Base-by-base conservation (phyloP, 2,329 filamentous ascomycete species). In the Aspergillus melleus region DNA sequence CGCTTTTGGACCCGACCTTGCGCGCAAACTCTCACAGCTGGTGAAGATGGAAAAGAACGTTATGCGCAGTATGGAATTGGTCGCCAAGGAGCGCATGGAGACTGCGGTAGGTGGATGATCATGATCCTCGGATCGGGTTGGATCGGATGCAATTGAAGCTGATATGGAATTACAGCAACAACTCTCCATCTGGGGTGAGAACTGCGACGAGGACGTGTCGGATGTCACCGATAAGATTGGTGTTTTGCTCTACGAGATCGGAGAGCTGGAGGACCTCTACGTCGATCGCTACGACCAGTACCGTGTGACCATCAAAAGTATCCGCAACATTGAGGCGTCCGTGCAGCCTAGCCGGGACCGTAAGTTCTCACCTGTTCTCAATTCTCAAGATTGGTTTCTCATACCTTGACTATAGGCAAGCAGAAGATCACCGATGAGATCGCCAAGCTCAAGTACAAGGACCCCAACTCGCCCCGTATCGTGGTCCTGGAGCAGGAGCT, bases 1-100 rank as follows among this genome's bases (percentile, higher is more conserved):
- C 44, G 80, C 81, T 61, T 83, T 83, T 71, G 87, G 87, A 39
- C 87, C 93, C 59, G 95, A 99, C 72, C 88, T 99, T 60, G 90
- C 95, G 60, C 97, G 96, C 86, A 99, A 99, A 86, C 88, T 99
- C 64, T 92, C 93, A 46, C 91, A 96, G 81, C 86, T 99, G 55
- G 95, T 99, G 65, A 99, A 99, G 87, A 99, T 99, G 95, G 95
- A 99, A 83, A 99, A 99, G 88, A 98, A 99, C 76, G 91, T 97
- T 59, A 99, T 99, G 95, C 92, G 95, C 78, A 97, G 92, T 76
- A 88, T 98, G 84, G 95, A 99, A 77, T 85, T 92, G 53, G 95
- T 98, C 56, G 92, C 92, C 50, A 89, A 92, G 73, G 95, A 99
- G 84, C 89, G 95, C 70, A 98, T 98, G 92, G 95, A 98, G 72